Conservation (phyloP, 352 stramenopile genomes). For the Phytophthora citricola region DNA sequence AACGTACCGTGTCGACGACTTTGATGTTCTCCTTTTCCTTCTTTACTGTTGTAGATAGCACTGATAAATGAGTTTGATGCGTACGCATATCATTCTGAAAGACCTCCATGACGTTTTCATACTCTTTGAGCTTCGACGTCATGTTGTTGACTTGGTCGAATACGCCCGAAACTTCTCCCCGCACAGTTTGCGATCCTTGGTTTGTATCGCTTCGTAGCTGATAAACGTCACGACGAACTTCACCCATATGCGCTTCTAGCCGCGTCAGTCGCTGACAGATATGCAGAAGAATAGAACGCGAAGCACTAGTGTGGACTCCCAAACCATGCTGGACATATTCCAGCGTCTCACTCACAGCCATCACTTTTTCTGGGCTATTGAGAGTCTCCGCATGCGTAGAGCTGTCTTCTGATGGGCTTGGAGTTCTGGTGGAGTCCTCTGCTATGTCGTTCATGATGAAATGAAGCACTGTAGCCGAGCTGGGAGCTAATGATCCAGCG, state of each 20-base stretch:
- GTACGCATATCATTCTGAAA: conserved; percentile 74
- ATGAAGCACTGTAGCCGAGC: not conserved
- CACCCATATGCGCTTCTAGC: conserved; percentile 53
- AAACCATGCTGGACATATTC: conserved; percentile 61
- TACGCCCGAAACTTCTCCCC: conserved; percentile 54
- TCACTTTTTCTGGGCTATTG: not conserved
- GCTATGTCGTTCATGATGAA: conserved; percentile 8
- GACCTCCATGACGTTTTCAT: conserved; percentile 61
- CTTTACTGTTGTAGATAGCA: conserved; percentile 55
- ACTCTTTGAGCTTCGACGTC: conserved; percentile 61
- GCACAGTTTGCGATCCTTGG: conserved; percentile 50
- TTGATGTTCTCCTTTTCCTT: conserved; percentile 68
- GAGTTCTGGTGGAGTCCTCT: not conserved
- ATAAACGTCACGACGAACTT: conserved; percentile 52
- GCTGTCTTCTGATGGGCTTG: not conserved
- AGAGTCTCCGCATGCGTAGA: not conserved
- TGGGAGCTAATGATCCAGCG: not conserved
- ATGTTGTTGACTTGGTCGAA: conserved; percentile 55
- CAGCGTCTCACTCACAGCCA: conserved; percentile 38
- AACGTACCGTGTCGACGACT: conserved; percentile 55
- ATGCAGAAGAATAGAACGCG: conserved; percentile 66
- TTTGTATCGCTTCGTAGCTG: conserved; percentile 47
- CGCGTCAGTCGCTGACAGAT: conserved; percentile 64
- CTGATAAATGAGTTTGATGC: conserved; percentile 52
- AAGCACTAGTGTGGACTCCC: conserved; percentile 54